Conservation (phyloP, 2,329 filamentous ascomycete genomes). For the Monilinia fructicola region DNA sequence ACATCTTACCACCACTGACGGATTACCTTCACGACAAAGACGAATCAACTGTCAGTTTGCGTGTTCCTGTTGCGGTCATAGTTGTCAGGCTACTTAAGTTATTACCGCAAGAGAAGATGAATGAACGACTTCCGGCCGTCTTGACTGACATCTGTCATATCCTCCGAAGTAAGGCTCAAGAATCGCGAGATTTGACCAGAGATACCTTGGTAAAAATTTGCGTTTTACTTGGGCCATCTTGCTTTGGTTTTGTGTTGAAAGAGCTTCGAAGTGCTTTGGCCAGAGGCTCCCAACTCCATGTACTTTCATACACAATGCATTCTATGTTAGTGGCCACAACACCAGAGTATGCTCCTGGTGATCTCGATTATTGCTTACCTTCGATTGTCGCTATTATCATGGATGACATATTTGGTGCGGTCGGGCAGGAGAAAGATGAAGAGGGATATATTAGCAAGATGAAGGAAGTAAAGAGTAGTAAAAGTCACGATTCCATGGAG, state of each 20-base stretch:
- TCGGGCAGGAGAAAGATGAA: constrained; percentile 94
- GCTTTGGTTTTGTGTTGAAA: constrained; percentile 90
- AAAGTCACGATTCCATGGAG: constrained; percentile 97
- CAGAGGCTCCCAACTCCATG: constrained; percentile 88
- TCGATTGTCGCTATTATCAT: constrained; percentile 82
- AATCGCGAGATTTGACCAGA: constrained; percentile 85
- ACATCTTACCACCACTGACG: constrained; percentile 76
- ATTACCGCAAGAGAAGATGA: constrained; percentile 70
- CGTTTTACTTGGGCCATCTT: constrained; percentile 73
- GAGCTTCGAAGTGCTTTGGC: constrained; percentile 81
- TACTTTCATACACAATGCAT: constrained; percentile 92
- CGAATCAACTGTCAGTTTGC: constrained; percentile 88
- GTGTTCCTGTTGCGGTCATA: constrained; percentile 85
- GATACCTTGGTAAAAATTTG: constrained; percentile 85
- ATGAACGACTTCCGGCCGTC: constrained; percentile 74
- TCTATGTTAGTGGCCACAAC: constrained; percentile 78
- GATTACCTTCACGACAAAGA: constrained; percentile 91
- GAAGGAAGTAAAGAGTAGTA: constrained; percentile 97
- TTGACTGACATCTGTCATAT: constrained; percentile 93
- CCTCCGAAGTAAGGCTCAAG: constrained; percentile 81
- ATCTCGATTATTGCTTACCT: constrained; percentile 82
- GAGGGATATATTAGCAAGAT: constrained; percentile 93
- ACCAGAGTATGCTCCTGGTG: constrained; percentile 73
- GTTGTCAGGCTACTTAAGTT: constrained; percentile 84
- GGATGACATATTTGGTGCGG: constrained; percentile 94